phyloP scores from a whole-genome alignment of 2,329 filamentous ascomycete genomes.

The Neocatenulostroma microsporum region DNA sequence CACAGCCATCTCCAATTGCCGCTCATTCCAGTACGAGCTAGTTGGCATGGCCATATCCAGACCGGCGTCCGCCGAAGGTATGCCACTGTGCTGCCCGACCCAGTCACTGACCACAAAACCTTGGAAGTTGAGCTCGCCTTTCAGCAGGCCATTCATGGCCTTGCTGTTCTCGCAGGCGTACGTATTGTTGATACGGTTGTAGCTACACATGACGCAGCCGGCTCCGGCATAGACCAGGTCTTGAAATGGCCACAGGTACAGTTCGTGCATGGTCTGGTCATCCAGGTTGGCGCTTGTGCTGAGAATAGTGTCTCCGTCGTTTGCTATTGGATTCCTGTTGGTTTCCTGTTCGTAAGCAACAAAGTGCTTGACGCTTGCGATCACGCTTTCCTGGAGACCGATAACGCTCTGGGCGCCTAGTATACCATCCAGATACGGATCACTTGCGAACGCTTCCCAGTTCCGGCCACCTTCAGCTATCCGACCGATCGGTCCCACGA shows the following conservation, averaged over 20 bases:
- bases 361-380: conserved; percentile 52
- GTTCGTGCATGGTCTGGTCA: conserved; percentile 59
- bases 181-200: conserved; percentile 27
- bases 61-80: conserved; percentile 53
- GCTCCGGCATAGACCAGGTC: conserved; percentile 42
- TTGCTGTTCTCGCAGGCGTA: conserved; percentile 64
- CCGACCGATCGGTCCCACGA: conserved; percentile 60
- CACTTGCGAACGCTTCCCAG: conserved; percentile 66
- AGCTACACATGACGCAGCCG: conserved; percentile 36
- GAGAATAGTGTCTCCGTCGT: conserved; percentile 17
- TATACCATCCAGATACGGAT: conserved; percentile 56
- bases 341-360: conserved; percentile 50
- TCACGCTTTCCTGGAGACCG: conserved; percentile 52
- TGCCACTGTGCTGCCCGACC: conserved; percentile 54
- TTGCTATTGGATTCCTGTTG: conserved; percentile 38
- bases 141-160: conserved; percentile 60
- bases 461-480: conserved; percentile 61
- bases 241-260: conserved; percentile 54
- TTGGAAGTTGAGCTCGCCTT: conserved; percentile 67
- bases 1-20: conserved; percentile 48
- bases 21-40: conserved; percentile 26
- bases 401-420: conserved; percentile 45
- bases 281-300: conserved; percentile 48
- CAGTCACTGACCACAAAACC: conserved; percentile 66
- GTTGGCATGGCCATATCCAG: conserved; percentile 64